These are phyloP conservation scores for Colletotrichum endophyticum DNA, from an alignment of 2,329 filamentous ascomycete genomes.

Conservation along the genomic window DNA sequence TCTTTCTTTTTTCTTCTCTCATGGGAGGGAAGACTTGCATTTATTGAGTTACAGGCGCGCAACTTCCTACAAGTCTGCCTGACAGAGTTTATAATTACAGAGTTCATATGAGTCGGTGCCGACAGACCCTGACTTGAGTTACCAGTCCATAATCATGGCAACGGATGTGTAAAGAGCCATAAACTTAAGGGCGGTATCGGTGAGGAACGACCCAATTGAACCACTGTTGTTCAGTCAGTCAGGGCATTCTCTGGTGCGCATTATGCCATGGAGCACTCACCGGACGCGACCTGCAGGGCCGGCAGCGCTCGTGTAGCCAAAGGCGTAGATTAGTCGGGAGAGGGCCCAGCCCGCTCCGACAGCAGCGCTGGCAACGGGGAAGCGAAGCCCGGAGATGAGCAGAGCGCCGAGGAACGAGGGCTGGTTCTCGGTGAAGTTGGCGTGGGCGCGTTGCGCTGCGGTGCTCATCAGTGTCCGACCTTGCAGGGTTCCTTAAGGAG, in stretches of 20 bases:
- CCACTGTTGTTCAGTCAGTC: slow-evolving; percentile 33
- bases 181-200: slow-evolving; percentile 43
- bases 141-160: slow-evolving; percentile 38
- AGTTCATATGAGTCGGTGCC: background rate
- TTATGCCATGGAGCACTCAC: slow-evolving; percentile 30
- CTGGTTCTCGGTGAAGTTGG: slow-evolving; percentile 68
- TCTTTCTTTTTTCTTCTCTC: background rate
- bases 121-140: slow-evolving; percentile 7
- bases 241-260: background rate
- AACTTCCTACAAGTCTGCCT: background rate
- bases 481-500: background rate
- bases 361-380: slow-evolving; percentile 53
- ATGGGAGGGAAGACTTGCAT: background rate
- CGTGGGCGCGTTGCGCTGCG: slow-evolving; percentile 63
- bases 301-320: slow-evolving; percentile 55
- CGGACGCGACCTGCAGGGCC: slow-evolving; percentile 50
- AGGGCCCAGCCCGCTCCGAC: slow-evolving; percentile 60
- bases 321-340: slow-evolving; percentile 57
- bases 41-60: background rate
- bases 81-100: background rate
- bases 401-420: slow-evolving; percentile 56
- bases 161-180: slow-evolving; percentile 49
- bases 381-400: slow-evolving; percentile 60
- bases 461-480: background rate
- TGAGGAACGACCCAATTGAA: slow-evolving; percentile 35